Evolutionary conservation across 208 protist genomes (phyloP), one percentile per base, ranked within the genome.

Genomic region (Trypanosoma cruzi): DNA sequence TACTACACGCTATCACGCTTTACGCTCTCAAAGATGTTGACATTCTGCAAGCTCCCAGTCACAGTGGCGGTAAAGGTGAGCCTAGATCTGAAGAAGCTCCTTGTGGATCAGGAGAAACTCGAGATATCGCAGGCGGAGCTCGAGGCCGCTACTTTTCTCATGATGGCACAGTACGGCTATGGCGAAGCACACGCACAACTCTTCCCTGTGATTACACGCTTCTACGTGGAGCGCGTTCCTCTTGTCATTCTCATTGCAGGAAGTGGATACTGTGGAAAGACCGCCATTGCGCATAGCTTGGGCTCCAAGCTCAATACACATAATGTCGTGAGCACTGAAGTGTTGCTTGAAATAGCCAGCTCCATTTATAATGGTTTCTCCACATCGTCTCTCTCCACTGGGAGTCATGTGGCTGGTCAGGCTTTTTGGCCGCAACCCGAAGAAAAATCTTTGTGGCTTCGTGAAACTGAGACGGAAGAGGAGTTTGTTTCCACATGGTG

Each of bases 1-100:
- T 87, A 86, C 56, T 93, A 90, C 71, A 75, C 85, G 20, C 75
- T 93, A 2, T 90, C 83, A 13, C 74, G 84, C 10, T 93, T 89
- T 34, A 64, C 83, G 1, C 71, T 93, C 11, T 89, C 84, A 29
- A 80, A 84, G 32, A 82, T 93, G 79, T 74, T 93, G 31, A 80
- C 72, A 37, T 88, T 89, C 53, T 86, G 77, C 46, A 79, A 80
- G 37, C 59, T 91, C 6, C 80, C 82, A 4, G 68, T 68, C 18
- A 77, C 75, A 3, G 68, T 31, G 4, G 82, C 85, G 1, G 71
- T 86, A 37, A 72, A 75, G 40, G 77, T 91, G 42, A 85, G 81
- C 55, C 72, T 91, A 6, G 80, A 71, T 20, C 50, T 91, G 40
- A 91, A 91, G 68, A 79, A 80, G 48, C 65, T 69, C 53, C 80